Evolutionary conservation across 1,139 yeast genomes (phyloP).

Genomic region (Debaryomyces fabryi): DNA sequence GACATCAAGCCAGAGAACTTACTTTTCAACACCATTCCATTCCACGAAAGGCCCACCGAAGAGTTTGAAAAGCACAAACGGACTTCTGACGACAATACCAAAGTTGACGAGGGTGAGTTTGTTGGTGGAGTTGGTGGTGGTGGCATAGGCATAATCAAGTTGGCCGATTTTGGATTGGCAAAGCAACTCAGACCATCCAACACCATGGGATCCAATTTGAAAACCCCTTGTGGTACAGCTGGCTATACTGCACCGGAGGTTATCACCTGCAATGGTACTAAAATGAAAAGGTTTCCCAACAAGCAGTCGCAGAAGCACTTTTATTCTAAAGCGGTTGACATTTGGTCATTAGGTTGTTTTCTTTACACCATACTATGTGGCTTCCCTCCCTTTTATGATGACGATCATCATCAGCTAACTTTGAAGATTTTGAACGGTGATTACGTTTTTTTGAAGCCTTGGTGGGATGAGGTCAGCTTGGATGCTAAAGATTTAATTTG

Average conservation of each 20-base stretch:
- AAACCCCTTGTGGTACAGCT: constrained; percentile 66
- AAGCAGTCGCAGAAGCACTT: constrained; percentile 60
- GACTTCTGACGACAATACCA: constrained; percentile 73
- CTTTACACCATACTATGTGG: constrained; percentile 89
- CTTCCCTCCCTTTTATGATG: constrained; percentile 95
- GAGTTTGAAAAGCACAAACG: constrained; percentile 50
- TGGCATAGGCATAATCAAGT: constrained; percentile 79
- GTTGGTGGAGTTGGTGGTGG: constrained; percentile 83
- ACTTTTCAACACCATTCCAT: constrained; percentile 56
- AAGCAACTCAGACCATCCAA: constrained; percentile 68
- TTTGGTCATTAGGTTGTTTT: constrained; percentile 97
- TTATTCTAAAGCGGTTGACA: constrained; percentile 88
- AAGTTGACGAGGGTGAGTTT: constrained; percentile 86
- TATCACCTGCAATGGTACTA: constrained; percentile 47
- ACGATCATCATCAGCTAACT: constrained; percentile 76
- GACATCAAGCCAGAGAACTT: constrained; percentile 96
- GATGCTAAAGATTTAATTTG: constrained; percentile 74
- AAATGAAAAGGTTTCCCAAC: constrained; percentile 19
- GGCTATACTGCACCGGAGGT: constrained; percentile 91
- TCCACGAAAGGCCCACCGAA: constrained; percentile 48
- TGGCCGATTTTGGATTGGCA: constrained; percentile 93
- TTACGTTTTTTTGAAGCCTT: constrained; percentile 80
- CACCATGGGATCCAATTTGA: constrained; percentile 48
- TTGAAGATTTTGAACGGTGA: constrained; percentile 83
- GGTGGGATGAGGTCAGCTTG: constrained; percentile 93